Conservation (phyloP, 768 basidiomycete species). For the Pleurotus platypus region DNA sequence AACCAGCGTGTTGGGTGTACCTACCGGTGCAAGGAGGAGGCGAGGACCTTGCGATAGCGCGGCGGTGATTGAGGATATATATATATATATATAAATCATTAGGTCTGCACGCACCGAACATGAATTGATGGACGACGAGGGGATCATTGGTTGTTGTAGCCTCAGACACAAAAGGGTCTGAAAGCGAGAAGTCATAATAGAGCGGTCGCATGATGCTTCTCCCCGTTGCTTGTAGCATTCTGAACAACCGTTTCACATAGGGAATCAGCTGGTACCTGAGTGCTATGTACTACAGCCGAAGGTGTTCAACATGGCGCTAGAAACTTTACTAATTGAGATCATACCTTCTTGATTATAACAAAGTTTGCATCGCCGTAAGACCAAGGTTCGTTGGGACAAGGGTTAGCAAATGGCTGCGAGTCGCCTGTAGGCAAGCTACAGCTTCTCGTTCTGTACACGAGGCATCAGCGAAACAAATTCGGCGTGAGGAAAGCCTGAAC, state of each 20-base stretch:
- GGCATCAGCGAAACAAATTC: neutral
- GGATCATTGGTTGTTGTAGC: constrained; percentile 25
- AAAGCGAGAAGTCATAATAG: constrained; percentile 28
- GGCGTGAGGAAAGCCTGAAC: neutral
- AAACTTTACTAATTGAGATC: neutral
- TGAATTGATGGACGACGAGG: constrained; percentile 26
- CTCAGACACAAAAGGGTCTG: constrained; percentile 21
- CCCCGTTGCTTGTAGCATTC: constrained; percentile 26
- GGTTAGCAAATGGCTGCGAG: constrained; percentile 23
- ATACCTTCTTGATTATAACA: constrained; percentile 29
- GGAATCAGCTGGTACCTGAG: constrained; percentile 32
- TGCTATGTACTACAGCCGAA: constrained; percentile 18
- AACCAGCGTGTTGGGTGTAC: constrained; percentile 20
- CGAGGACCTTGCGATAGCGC: constrained; percentile 19
- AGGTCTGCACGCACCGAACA: constrained; percentile 23
- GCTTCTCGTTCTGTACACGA: constrained; percentile 17
- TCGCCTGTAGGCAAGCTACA: constrained; percentile 22
- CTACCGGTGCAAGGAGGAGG: constrained; percentile 30
- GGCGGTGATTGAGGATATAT: too few species aligned
- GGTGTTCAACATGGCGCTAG: neutral
- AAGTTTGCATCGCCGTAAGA: constrained; percentile 31
- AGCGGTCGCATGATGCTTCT: constrained; percentile 28
- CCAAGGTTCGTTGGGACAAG: constrained; percentile 37
- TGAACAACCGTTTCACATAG: constrained; percentile 27
- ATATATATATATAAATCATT: too few species aligned